Evolutionary conservation across 2,329 filamentous ascomycete genomes (phyloP), one percentile per base, ranked within the genome.

Genomic region (Helicocarpus griseus): DNA sequence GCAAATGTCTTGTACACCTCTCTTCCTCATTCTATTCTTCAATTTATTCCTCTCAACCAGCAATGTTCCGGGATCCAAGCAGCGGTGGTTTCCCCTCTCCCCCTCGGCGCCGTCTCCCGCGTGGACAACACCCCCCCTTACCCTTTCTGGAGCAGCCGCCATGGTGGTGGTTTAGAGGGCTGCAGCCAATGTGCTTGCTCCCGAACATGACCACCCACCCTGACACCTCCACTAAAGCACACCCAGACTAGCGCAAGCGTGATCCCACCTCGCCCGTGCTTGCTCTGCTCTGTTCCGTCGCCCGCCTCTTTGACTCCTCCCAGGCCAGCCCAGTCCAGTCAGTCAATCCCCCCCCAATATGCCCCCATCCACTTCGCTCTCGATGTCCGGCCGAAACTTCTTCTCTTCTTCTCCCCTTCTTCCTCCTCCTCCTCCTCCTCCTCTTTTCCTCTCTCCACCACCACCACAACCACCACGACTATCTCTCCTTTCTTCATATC

Each of bases 271-370:
- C 9, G 36, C 36, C 22, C n/a, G 17, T 19, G n/a, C n/a, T 38
- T 38, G 11, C n/a, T 19, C 36, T 38, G 17, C 4, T n/a, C n/a
- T 19, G 36, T 11, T 2, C 14, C 21, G 5, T 19, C 21, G 17
- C 9, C 21, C 21, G 21, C 4, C n/a, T 1, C 21, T 41, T 41
- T 26, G 1, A 3, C 4, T 61, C 61, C 53, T 64, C 61, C 44
- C n/a, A n/a, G n/a, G n/a, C n/a, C n/a, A n/a, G n/a, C n/a, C n/a
- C n/a, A n/a, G n/a, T n/a, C n/a, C n/a, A n/a, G n/a, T n/a, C n/a
- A n/a, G n/a, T n/a, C n/a, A n/a, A n/a, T 65, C 67, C 62, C 68
- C 61, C 61, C 61, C 53, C 59, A 60, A 57, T 58, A 60, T 60
- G 58, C 57, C 59, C 57, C 59, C 61, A 58, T 60, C 58, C 60